Evolutionary conservation across 768 basidiomycete species (phyloP).

Genomic region (Cystobasidium ongulense): DNA sequence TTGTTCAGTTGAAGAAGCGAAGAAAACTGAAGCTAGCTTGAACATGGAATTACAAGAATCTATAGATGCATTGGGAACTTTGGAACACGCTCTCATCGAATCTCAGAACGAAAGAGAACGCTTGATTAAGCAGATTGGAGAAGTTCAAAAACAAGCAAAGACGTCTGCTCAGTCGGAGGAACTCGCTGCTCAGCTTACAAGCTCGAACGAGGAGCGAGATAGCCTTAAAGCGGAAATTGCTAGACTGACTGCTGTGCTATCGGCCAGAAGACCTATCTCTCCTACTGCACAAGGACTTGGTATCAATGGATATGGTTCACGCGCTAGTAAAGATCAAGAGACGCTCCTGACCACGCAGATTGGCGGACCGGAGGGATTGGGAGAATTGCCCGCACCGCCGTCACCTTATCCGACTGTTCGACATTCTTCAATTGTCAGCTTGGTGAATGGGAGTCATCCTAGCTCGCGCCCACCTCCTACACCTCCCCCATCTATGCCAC

Average conservation of each 20-base stretch:
- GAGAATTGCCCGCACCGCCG: background rate
- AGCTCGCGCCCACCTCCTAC: slow-evolving; percentile 64
- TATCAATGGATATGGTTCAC: slow-evolving; percentile 2
- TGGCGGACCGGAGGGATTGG: background rate
- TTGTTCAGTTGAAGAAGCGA: slow-evolving; percentile 27
- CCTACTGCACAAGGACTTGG: background rate
- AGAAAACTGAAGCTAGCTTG: slow-evolving; percentile 4
- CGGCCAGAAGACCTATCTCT: background rate
- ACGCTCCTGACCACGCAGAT: background rate
- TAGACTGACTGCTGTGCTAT: background rate
- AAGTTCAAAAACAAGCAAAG: slow-evolving; percentile 18
- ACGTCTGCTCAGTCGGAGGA: background rate
- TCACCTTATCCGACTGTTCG: background rate
- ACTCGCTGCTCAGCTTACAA: slow-evolving; percentile 3
- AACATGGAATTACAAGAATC: slow-evolving; percentile 35
- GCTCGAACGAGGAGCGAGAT: slow-evolving; percentile 57
- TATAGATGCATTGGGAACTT: slow-evolving; percentile 32
- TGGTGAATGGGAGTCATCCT: background rate
- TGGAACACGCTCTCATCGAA: slow-evolving; percentile 37
- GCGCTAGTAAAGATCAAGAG: slow-evolving; percentile 2
- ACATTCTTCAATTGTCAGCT: background rate
- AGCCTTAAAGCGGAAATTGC: slow-evolving; percentile 50
- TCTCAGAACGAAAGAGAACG: slow-evolving; percentile 39
- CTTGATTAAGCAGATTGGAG: slow-evolving; percentile 28
- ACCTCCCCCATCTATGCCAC: slow-evolving; percentile 76